Evolutionary conservation across 805 yeast genomes (phyloP).

Genomic region (Komagataella kurtzmanii): DNA sequence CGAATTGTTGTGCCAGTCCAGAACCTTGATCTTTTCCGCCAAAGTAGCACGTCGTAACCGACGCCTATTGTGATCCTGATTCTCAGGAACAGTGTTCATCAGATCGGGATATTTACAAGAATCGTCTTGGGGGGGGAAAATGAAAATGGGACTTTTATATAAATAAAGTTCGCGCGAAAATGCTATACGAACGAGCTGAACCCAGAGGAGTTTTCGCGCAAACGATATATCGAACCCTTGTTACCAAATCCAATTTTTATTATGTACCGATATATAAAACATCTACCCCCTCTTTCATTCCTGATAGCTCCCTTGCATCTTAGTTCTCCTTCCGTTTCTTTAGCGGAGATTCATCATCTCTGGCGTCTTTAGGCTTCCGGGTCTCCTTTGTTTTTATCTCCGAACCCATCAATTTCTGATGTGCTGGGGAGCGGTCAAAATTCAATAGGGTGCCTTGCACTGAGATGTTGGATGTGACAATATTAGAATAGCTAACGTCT

Average conservation of each 20-base stretch:
- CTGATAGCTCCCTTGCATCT: not conserved
- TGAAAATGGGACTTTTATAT: not conserved
- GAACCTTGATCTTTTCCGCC: conserved; percentile 20
- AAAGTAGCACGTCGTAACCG: conserved; percentile 21
- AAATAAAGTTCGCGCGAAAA: not conserved
- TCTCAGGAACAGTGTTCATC: not conserved
- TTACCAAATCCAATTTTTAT: not conserved
- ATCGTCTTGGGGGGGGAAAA: not conserved
- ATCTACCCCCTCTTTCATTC: not conserved
- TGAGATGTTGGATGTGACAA: not conserved
- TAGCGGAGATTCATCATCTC: not conserved
- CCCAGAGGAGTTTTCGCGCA: not conserved
- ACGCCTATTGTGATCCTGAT: not conserved
- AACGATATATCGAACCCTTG: not conserved
- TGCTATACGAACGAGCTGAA: not conserved
- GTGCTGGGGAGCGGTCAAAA: not conserved
- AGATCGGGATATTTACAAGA: not conserved
- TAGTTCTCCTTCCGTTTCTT: not conserved
- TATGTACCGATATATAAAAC: not conserved
- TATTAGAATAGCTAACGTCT: conserved; percentile 7
- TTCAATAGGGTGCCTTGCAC: not conserved
- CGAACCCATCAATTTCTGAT: not conserved
- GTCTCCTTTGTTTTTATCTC: not conserved
- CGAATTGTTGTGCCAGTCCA: conserved; percentile 21
- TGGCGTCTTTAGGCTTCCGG: not conserved